phyloP scores from a whole-genome alignment of 345 rosid species.

The Rhodamnia rubescens region DNA sequence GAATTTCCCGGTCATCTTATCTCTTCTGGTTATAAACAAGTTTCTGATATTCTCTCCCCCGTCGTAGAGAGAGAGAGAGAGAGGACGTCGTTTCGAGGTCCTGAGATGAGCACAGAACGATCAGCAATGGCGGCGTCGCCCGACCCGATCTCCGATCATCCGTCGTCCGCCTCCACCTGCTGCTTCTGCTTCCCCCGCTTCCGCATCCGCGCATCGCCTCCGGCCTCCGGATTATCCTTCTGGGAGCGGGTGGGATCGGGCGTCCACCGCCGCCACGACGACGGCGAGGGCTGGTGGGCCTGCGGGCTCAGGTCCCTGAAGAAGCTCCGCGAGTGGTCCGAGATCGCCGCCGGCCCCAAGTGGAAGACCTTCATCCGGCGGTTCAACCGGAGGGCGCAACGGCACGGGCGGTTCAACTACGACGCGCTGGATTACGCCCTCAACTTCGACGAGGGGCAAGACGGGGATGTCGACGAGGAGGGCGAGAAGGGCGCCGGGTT shows the following conservation, averaged over 20 bases:
- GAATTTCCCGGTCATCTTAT: constrained; percentile 1
- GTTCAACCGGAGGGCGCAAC: constrained; percentile 43
- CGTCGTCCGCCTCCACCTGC: constrained; percentile 19
- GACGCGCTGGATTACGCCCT: constrained; percentile 80
- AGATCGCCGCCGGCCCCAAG: constrained; percentile 87
- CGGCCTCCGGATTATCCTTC: constrained; percentile 28
- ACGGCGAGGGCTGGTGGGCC: constrained; percentile 43
- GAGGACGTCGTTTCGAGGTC: not conserved
- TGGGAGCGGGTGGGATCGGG: constrained; percentile 42
- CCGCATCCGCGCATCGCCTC: constrained; percentile 15
- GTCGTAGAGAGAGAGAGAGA: not conserved
- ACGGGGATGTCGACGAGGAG: constrained; percentile 21
- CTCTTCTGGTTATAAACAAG: not conserved
- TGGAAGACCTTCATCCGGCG: constrained; percentile 95
- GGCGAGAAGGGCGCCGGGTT: constrained; percentile 18
- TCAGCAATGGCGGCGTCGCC: not conserved
- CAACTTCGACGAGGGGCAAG: constrained; percentile 64
- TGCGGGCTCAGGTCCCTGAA: constrained; percentile 29
- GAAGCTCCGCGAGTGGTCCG: constrained; percentile 86
- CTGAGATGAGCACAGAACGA: not conserved
- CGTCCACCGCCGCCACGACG: not conserved
- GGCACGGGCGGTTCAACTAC: constrained; percentile 61
- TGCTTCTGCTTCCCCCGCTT: constrained; percentile 58
- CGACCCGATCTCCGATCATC: constrained; percentile 2
- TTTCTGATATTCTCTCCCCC: not conserved